Percentiles rank a stretch among this genome's conserved stretches.
These are phyloP conservation scores for Castanopsis chinensis DNA, from an alignment of 306 rosid species.

Conservation along the genomic window DNA sequence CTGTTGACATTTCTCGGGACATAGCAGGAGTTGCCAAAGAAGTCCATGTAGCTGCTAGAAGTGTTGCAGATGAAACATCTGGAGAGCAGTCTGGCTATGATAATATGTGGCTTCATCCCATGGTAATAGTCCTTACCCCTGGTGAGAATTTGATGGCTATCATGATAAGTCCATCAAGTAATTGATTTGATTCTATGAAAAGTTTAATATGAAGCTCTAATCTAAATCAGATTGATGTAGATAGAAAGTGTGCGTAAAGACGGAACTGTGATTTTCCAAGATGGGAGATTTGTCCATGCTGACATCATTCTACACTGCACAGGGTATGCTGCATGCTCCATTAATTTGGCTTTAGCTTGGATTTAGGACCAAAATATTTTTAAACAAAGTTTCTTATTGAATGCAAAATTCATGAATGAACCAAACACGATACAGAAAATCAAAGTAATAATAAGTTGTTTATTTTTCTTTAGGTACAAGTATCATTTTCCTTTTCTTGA, in stretches of 20 bases:
- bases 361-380: neutral
- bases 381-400: neutral
- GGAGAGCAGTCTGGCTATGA: conserved; percentile 42
- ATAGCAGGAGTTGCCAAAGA: conserved; percentile 66
- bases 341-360: neutral
- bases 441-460: neutral
- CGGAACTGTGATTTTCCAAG: conserved; percentile 57
- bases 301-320: conserved; percentile 78
- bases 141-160: conserved; percentile 38
- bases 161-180: conserved; percentile 11
- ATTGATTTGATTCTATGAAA: neutral
- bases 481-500: conserved; percentile 67
- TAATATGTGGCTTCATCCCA: conserved; percentile 74
- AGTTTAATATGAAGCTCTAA: neutral
- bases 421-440: neutral
- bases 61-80: conserved; percentile 26
- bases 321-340: conserved; percentile 45
- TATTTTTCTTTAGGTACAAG: conserved; percentile 50
- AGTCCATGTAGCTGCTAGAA: conserved; percentile 67
- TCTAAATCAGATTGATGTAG: conserved; percentile 36
- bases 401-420: neutral
- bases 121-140: conserved; percentile 51
- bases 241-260: conserved; percentile 54
- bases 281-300: conserved; percentile 50
- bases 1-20: conserved; percentile 68